Percentiles rank a stretch among this genome's conserved stretches.
These are phyloP conservation scores for Globisporangium cylindrosporum DNA, from an alignment of 352 stramenopile species.

Conservation along the genomic window DNA sequence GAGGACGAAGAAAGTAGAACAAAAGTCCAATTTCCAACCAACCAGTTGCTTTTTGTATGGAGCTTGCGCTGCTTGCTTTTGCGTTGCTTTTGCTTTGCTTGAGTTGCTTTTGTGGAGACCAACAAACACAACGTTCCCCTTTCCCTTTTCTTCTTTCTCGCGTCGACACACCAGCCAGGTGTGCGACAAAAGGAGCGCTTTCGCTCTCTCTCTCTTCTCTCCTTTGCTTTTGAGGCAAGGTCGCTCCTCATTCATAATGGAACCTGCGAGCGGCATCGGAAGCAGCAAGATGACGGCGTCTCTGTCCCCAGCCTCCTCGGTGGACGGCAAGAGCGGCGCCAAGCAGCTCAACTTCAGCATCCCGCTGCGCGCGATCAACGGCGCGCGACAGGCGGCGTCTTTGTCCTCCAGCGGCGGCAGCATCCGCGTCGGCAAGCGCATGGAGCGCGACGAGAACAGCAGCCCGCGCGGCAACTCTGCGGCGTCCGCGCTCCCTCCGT, in stretches of 20 bases:
- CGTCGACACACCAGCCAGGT: background rate
- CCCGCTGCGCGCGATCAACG: constrained; percentile 14
- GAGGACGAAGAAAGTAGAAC: background rate
- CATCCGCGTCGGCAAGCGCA: constrained; percentile 5
- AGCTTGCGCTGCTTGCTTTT: background rate
- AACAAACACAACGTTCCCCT: background rate
- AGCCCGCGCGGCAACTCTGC: constrained; percentile 3
- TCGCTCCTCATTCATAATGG: background rate
- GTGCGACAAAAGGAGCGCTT: background rate
- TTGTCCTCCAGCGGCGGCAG: background rate
- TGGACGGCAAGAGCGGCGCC: background rate
- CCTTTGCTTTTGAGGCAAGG: background rate
- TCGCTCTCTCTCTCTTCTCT: background rate
- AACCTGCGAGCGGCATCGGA: background rate
- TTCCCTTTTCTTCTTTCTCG: background rate
- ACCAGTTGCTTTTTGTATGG: constrained; percentile 3
- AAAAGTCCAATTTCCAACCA: background rate
- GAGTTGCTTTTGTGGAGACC: background rate
- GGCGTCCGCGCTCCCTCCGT: background rate
- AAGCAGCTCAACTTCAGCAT: constrained; percentile 17
- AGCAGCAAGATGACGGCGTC: background rate
- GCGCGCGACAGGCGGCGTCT: background rate
- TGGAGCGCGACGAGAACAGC: constrained; percentile 3
- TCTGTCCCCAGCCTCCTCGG: background rate
- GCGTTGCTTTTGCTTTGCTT: background rate